phyloP scores from a whole-genome alignment of 495 filamentous ascomycete species.

The Aspergillus wentii region DNA sequence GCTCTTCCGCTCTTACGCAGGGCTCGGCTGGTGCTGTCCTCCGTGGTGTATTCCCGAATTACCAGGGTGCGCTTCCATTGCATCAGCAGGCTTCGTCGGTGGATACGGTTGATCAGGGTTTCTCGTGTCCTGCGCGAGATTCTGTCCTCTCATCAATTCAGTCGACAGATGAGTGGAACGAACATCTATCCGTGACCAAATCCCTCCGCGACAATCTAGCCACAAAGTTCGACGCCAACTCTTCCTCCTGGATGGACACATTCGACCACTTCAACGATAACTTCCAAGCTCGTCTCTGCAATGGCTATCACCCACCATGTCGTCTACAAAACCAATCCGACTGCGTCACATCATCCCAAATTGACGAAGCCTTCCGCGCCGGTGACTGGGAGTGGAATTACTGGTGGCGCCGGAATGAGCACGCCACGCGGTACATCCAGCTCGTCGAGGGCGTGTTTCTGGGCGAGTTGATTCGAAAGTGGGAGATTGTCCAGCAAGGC shows the following conservation, averaged over 20 bases:
- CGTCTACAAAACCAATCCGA: conserved; percentile 18
- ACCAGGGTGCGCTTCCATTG: conserved; percentile 29
- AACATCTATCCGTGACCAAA: conserved; percentile 29
- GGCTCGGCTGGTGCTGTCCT: conserved; percentile 35
- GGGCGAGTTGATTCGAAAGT: conserved; percentile 30
- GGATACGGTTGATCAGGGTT: conserved; percentile 36
- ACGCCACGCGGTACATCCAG: conserved; percentile 35
- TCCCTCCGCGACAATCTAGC: conserved; percentile 26
- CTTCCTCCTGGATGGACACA: conserved; percentile 27
- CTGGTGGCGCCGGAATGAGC: conserved; percentile 34
- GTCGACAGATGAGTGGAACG: conserved; percentile 29
- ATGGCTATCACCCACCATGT: conserved; percentile 36
- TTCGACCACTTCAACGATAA: conserved; percentile 44
- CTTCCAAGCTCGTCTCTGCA: conserved; percentile 40
- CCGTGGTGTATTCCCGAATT: conserved; percentile 33
- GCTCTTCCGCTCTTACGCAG: conserved; percentile 32
- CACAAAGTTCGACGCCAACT: conserved; percentile 29
- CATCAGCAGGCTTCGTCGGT: conserved; percentile 34
- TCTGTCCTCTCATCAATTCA: conserved; percentile 21
- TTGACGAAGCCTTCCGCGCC: conserved; percentile 36
- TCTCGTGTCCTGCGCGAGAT: conserved; percentile 25
- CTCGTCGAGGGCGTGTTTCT: conserved; percentile 38
- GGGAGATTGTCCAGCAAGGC: conserved; percentile 24
- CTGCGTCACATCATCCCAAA: conserved; percentile 30
- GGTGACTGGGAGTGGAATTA: conserved; percentile 46